Conservation (phyloP, 345 rosid genomes). For the Hypericum perforatum region DNA sequence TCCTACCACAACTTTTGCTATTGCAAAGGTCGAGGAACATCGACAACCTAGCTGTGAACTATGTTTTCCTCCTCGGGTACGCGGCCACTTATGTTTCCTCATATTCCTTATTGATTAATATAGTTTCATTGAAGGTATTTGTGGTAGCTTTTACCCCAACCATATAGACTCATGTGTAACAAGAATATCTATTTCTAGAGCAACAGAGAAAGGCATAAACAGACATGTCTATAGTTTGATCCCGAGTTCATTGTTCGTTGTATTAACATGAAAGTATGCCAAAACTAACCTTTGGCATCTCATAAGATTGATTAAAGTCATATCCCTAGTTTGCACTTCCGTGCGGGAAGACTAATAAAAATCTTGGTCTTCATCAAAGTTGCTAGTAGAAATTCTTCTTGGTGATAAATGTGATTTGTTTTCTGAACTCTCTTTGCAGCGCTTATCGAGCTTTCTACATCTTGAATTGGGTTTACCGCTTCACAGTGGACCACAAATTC, state of each 20-base stretch:
- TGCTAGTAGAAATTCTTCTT: too few species aligned
- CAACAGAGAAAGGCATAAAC: too few species aligned
- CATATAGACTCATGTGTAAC: too few species aligned
- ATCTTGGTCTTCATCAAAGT: neutral
- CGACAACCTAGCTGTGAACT: conserved; percentile 41
- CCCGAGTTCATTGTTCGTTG: too few species aligned
- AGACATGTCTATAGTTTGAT: too few species aligned
- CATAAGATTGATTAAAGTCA: too few species aligned
- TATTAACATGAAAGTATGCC: too few species aligned
- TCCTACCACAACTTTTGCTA: conserved; percentile 41
- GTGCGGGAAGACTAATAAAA: too few species aligned
- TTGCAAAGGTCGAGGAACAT: conserved; percentile 41
- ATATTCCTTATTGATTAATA: neutral
- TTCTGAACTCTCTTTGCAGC: conserved; percentile 13
- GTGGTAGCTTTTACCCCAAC: neutral
- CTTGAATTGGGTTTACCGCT: conserved; percentile 43
- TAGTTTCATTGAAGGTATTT: neutral
- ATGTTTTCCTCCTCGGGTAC: conserved; percentile 50
- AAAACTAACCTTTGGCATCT: too few species aligned
- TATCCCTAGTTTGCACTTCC: too few species aligned
- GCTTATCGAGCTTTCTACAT: conserved; percentile 37
- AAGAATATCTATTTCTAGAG: too few species aligned
- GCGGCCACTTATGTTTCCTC: neutral
- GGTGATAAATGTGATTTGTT: neutral
- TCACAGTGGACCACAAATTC: conserved; percentile 13